phyloP scores from a whole-genome alignment of 768 basidiomycete genomes.

The Xerocomus brunneocitrinus region DNA sequence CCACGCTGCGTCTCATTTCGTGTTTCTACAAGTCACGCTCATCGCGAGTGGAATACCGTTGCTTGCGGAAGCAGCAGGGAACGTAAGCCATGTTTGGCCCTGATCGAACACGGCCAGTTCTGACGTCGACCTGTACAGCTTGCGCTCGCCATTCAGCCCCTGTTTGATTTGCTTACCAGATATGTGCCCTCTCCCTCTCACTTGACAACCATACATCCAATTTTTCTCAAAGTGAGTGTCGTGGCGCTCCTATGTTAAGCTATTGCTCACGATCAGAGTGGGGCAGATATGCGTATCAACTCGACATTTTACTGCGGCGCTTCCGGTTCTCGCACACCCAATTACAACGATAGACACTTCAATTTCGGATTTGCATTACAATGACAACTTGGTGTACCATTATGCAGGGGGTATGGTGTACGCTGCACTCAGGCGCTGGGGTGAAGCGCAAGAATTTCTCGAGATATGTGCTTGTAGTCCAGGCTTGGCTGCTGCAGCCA shows the following conservation, averaged over 20 bases:
- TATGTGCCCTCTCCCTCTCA: constrained; percentile 54
- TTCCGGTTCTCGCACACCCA: constrained; percentile 57
- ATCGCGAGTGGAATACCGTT: constrained; percentile 62
- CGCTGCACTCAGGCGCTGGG: constrained; percentile 58
- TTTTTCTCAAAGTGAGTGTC: constrained; percentile 56
- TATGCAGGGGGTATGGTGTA: constrained; percentile 74
- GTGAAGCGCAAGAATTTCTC: constrained; percentile 69
- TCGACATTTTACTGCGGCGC: constrained; percentile 49
- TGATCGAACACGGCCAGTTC: background rate
- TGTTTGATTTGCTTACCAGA: constrained; percentile 56
- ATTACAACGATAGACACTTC: constrained; percentile 60
- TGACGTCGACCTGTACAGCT: constrained; percentile 29
- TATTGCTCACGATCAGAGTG: background rate
- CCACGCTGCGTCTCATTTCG: background rate
- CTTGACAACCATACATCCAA: constrained; percentile 66
- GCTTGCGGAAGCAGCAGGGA: constrained; percentile 43
- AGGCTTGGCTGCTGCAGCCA: constrained; percentile 51
- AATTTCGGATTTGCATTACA: constrained; percentile 65
- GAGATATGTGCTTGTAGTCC: constrained; percentile 73
- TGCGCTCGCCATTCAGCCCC: constrained; percentile 49
- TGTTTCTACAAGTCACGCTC: constrained; percentile 46
- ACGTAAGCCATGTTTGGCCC: constrained; percentile 39
- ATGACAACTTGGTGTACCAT: constrained; percentile 81
- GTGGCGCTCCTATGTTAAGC: background rate
- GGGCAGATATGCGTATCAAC: constrained; percentile 54